phyloP scores from a whole-genome alignment of 441 rosid species.

The Eugenia klotzschiana region DNA sequence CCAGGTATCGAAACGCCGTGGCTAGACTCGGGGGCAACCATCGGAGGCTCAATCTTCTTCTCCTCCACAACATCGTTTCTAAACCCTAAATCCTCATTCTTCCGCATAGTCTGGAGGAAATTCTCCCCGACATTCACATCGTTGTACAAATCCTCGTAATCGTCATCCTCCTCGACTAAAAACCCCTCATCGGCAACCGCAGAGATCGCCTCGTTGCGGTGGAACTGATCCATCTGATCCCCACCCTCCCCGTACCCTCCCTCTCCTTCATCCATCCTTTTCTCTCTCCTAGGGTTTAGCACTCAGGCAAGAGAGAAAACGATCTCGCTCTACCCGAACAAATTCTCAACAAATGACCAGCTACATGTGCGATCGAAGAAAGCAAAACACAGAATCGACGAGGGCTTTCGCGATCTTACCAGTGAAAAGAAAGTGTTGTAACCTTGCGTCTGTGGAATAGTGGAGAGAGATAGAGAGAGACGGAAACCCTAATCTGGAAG shows the following conservation, averaged over 20 bases:
- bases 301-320: not conserved
- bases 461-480: not conserved
- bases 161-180: slow-evolving; percentile 74
- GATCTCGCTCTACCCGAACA: not conserved
- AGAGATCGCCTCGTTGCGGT: slow-evolving; percentile 82
- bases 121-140: slow-evolving; percentile 84
- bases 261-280: slow-evolving; percentile 15
- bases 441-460: not conserved
- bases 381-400: not conserved
- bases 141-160: slow-evolving; percentile 70
- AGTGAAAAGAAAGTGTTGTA: not conserved
- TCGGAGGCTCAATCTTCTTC: slow-evolving; percentile 4
- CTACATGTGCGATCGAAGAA: not conserved
- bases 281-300: not conserved
- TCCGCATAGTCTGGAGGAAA: slow-evolving; percentile 44
- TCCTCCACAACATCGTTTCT: slow-evolving; percentile 13
- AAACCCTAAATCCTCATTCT: slow-evolving; percentile 24
- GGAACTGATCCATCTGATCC: slow-evolving; percentile 55
- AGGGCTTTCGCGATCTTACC: slow-evolving; percentile 9
- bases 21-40: slow-evolving; percentile 10
- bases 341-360: not conserved
- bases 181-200: slow-evolving; percentile 86
- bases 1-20: slow-evolving; percentile 16
- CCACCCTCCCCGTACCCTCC: slow-evolving; percentile 35
- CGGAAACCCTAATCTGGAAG: slow-evolving; percentile 18